phyloP scores from a whole-genome alignment of 139 green algal genomes.

The Tetradesmus obliquus region DNA sequence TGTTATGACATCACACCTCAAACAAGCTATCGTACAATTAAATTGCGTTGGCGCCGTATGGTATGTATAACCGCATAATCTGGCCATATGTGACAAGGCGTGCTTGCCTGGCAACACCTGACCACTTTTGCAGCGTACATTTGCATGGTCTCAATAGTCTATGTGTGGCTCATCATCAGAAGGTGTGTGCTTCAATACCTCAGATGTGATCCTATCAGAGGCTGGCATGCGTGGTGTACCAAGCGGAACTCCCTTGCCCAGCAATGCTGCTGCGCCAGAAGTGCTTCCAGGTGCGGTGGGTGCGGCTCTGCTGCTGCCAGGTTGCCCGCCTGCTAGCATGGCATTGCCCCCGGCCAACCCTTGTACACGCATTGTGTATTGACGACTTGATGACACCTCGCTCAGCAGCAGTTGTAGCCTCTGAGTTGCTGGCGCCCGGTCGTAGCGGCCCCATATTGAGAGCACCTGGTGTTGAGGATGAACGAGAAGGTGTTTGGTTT shows the following conservation, averaged over 20 bases:
- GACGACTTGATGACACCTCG: background rate
- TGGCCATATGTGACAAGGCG: no score
- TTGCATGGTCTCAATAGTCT: no score
- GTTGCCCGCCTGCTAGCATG: background rate
- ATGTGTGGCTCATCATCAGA: background rate
- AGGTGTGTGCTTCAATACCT: conserved; percentile 6
- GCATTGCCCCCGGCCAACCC: background rate
- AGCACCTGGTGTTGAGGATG: background rate
- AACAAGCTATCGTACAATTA: no score
- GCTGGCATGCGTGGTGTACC: conserved; percentile 34
- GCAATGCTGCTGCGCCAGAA: background rate
- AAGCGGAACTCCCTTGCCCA: conserved; percentile 1
- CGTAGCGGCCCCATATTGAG: conserved; percentile 1
- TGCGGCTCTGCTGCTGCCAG: background rate
- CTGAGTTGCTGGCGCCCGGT: background rate
- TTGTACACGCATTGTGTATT: conserved; percentile 17
- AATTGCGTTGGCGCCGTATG: no score
- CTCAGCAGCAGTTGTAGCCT: conserved; percentile 8
- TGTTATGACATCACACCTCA: no score
- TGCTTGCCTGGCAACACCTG: no score
- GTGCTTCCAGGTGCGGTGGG: background rate
- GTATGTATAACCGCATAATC: no score
- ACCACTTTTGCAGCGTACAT: no score
- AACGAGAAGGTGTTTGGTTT: background rate
- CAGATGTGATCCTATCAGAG: conserved; percentile 2